These are phyloP conservation scores for Lactarius hengduanensis DNA, from an alignment of 768 basidiomycete species.

Conservation along the genomic window DNA sequence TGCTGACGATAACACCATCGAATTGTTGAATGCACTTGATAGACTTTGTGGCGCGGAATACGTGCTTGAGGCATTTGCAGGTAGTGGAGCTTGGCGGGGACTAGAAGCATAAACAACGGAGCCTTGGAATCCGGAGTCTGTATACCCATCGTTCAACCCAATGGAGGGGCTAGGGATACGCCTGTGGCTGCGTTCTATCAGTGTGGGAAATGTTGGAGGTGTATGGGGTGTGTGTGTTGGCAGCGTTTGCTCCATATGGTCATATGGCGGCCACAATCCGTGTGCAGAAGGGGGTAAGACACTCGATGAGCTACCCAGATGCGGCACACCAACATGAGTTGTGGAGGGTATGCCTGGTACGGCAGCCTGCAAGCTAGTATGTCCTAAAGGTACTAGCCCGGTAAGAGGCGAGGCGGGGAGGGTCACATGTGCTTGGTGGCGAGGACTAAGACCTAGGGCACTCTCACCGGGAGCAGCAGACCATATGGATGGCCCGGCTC, in stretches of 20 bases:
- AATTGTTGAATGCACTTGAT: conserved; percentile 11
- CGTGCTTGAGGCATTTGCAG: background rate
- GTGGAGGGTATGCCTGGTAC: conserved; percentile 1
- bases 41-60: conserved; percentile 13
- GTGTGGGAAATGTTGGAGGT: conserved; percentile 4
- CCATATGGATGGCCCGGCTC: conserved; percentile 60
- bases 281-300: conserved; percentile 10
- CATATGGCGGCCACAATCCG: conserved; percentile 22
- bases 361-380: conserved; percentile 7
- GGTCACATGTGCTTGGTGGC: conserved; percentile 10
- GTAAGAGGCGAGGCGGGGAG: conserved; percentile 14
- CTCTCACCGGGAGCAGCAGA: conserved; percentile 54
- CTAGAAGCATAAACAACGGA: conserved; percentile 23
- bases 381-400: conserved; percentile 11
- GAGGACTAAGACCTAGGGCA: conserved; percentile 26
- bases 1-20: conserved; percentile 18
- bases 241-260: conserved; percentile 14
- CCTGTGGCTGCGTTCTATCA: conserved; percentile 5
- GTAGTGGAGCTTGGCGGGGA: conserved; percentile 14
- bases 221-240: conserved; percentile 3
- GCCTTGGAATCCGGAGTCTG: conserved; percentile 11
- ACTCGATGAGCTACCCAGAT: conserved; percentile 1
- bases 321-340: background rate
- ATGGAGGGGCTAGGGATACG: conserved; percentile 14
- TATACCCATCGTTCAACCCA: conserved; percentile 1